A percentile compares a stretch with the other conserved stretches of the same genome.
Conservation (phyloP, 805 yeast species). For the Kodamaea jinghongensis region DNA sequence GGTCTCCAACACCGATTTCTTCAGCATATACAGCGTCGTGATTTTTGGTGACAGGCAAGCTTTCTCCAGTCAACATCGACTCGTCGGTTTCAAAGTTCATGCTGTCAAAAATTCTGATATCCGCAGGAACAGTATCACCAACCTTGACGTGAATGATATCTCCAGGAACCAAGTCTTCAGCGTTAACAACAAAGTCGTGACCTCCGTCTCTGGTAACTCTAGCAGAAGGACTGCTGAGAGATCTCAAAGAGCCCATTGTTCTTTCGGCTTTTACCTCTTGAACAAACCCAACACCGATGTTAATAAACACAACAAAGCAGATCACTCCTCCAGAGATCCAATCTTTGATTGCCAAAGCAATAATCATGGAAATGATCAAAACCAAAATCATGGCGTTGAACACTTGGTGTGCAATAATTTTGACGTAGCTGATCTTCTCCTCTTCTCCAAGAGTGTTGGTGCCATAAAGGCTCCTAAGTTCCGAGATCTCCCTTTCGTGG, state of each 20-base stretch:
- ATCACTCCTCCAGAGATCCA: conserved; percentile 85
- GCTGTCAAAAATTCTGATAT: conserved; percentile 54
- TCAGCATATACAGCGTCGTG: conserved; percentile 36
- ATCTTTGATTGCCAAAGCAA: conserved; percentile 69
- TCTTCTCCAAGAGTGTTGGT: conserved; percentile 61
- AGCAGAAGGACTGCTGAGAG: conserved; percentile 70
- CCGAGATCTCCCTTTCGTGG: too few species aligned
- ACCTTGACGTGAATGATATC: conserved; percentile 61
- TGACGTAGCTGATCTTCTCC: conserved; percentile 48
- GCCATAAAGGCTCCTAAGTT: conserved; percentile 40
- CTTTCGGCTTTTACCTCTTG: conserved; percentile 76
- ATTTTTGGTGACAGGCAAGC: conserved; percentile 60
- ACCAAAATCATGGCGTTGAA: conserved; percentile 80
- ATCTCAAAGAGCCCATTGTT: conserved; percentile 71
- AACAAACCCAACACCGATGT: conserved; percentile 62
- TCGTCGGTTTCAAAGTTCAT: conserved; percentile 72
- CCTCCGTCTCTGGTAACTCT: conserved; percentile 66
- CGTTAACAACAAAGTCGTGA: conserved; percentile 51
- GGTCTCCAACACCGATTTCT: conserved; percentile 64
- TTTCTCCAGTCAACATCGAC: conserved; percentile 65
- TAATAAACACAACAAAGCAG: conserved; percentile 61
- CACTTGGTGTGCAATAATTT: conserved; percentile 61
- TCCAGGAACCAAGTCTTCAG: conserved; percentile 70
- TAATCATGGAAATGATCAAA: conserved; percentile 63
- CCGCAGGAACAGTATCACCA: conserved; percentile 79